Evolutionary conservation across 1,139 yeast genomes (phyloP).

Genomic region (Citeromyces siamensis): DNA sequence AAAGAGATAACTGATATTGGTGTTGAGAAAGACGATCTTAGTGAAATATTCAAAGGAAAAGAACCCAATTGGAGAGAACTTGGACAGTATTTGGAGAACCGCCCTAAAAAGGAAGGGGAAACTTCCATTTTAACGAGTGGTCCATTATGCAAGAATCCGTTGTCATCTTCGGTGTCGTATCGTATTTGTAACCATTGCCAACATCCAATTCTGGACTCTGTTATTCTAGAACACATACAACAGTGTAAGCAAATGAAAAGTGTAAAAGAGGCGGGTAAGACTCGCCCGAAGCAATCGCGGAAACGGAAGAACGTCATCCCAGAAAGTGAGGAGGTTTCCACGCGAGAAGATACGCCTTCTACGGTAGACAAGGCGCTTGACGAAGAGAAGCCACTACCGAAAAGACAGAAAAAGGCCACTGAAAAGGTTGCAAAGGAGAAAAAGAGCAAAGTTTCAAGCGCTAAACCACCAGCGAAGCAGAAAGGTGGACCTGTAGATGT

Average conservation of each 20-base stretch:
- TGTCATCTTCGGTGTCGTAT: conserved; percentile 33
- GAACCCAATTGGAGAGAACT: conserved; percentile 40
- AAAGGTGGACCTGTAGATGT: conserved; percentile 79
- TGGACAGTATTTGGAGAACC: conserved; percentile 40
- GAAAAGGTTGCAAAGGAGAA: conserved; percentile 15
- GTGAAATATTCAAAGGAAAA: not conserved
- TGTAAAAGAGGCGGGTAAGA: conserved; percentile 22
- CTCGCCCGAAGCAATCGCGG: conserved; percentile 10
- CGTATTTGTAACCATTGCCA: conserved; percentile 56
- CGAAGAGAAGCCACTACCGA: conserved; percentile 9
- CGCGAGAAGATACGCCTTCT: conserved; percentile 13
- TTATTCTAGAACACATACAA: conserved; percentile 31
- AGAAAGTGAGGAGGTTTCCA: conserved; percentile 8
- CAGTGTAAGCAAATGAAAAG: conserved; percentile 38
- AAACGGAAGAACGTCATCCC: conserved; percentile 11
- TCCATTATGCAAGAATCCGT: conserved; percentile 25
- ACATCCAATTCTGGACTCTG: conserved; percentile 44
- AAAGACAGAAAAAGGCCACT: conserved; percentile 14
- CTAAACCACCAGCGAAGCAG: conserved; percentile 42
- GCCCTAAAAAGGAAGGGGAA: conserved; percentile 13
- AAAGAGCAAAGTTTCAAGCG: conserved; percentile 32
- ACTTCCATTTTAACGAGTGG: conserved; percentile 9
- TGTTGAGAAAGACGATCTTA: not conserved
- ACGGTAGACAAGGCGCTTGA: conserved; percentile 15
- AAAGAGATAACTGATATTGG: not conserved